Conservation (phyloP, 345 rosid genomes). For the Rubroshorea leprosula region DNA sequence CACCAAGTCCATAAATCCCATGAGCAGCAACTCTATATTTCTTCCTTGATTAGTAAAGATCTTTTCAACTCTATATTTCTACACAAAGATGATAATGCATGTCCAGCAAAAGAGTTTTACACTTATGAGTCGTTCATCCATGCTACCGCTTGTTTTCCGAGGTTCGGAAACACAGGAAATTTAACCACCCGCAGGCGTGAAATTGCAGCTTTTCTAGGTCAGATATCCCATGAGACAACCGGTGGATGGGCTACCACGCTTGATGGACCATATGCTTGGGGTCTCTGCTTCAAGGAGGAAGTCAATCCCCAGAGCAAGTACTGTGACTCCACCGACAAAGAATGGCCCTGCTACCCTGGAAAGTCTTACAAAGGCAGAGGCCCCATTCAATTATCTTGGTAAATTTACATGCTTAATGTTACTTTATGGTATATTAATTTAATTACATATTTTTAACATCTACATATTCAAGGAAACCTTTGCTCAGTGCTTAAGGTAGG, state of each 20-base stretch:
- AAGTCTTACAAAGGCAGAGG: conserved; percentile 84
- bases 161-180: conserved; percentile 49
- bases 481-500: too few relatives aligned
- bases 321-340: conserved; percentile 51
- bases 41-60: conserved; percentile 28
- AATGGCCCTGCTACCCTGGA: conserved; percentile 77
- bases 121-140: conserved; percentile 49
- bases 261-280: conserved; percentile 90
- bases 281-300: conserved; percentile 86
- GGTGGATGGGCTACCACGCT: conserved; percentile 94
- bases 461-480: too few relatives aligned
- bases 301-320: conserved; percentile 57
- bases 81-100: conserved; percentile 70
- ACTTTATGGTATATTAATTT: too few relatives aligned
- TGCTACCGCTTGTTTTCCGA: conserved; percentile 49
- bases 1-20: conserved; percentile 42
- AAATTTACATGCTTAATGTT: background rate
- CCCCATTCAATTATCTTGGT: conserved; percentile 91
- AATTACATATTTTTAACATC: too few relatives aligned
- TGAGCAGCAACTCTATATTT: conserved; percentile 32
- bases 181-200: conserved; percentile 37
- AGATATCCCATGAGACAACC: conserved; percentile 83
- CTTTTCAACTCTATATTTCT: conserved; percentile 55
- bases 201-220: conserved; percentile 84
- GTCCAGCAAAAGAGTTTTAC: conserved; percentile 73